A percentile compares a stretch with the other conserved stretches of the same genome.
Conservation (phyloP, 768 basidiomycete species). For the Phanerochaete carnosa region DNA sequence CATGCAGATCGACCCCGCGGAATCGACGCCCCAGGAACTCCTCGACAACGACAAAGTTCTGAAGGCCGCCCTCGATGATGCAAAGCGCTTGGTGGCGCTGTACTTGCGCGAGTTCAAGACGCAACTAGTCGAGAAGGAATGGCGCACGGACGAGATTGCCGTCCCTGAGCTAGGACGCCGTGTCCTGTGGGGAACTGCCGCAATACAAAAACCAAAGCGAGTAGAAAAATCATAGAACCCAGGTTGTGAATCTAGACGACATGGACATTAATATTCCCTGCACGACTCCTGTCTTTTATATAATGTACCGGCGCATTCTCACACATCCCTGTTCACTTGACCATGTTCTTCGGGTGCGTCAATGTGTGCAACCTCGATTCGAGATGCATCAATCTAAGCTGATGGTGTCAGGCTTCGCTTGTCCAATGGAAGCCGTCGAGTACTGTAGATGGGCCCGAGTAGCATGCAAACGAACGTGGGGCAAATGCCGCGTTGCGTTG, state of each 20-base stretch:
- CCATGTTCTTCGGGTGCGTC: too few relatives aligned
- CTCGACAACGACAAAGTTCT: conserved; percentile 1
- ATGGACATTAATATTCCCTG: neutral
- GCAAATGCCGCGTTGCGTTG: too few relatives aligned
- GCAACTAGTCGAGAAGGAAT: conserved; percentile 17
- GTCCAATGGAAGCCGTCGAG: too few relatives aligned
- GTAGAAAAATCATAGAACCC: neutral
- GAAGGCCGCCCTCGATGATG: conserved; percentile 8
- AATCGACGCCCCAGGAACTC: neutral
- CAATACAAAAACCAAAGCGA: neutral
- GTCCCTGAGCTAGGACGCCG: conserved; percentile 25
- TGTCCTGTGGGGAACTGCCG: conserved; percentile 18
- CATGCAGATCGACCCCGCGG: neutral
- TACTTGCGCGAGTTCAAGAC: conserved; percentile 19
- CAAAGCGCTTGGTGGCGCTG: conserved; percentile 10
- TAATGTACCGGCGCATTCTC: neutral
- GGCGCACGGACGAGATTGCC: conserved; percentile 25
- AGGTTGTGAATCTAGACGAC: neutral
- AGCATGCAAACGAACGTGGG: neutral
- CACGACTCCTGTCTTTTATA: neutral
- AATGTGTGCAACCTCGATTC: too few relatives aligned
- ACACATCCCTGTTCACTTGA: neutral
- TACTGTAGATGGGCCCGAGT: neutral
- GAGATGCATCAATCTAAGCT: too few relatives aligned
- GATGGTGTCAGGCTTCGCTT: too few relatives aligned